Evolutionary conservation across 2,329 filamentous ascomycete species (phyloP).

Genomic region (Ciborinia camelliae): DNA sequence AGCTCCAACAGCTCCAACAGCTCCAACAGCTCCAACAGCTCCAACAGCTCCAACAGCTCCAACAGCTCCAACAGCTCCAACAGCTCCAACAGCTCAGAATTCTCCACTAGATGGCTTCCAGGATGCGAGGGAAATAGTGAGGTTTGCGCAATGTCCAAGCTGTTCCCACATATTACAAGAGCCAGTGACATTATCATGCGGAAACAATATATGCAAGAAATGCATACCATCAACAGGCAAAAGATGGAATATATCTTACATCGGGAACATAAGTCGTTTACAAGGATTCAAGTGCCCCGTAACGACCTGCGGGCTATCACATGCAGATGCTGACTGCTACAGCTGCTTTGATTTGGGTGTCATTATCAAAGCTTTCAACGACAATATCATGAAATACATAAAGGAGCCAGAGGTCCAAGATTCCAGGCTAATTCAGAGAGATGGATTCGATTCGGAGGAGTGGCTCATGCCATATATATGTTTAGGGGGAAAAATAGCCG

Average conservation of each 20-base stretch:
- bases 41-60: no score
- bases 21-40: no score
- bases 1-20: no score
- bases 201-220: conserved; percentile 68
- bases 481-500: background rate
- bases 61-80: no score
- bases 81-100: no score
- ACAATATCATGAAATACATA: no score
- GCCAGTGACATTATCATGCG: conserved; percentile 78
- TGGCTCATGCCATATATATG: no score
- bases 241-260: conserved; percentile 32
- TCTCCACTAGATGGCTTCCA: conserved; percentile 27
- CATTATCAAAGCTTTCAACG: background rate
- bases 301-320: conserved; percentile 61
- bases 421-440: no score
- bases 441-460: no score
- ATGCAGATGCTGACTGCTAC: no score
- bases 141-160: conserved; percentile 71
- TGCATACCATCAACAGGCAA: conserved; percentile 79
- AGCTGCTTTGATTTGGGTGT: background rate
- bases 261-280: background rate
- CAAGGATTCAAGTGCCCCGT: conserved; percentile 70
- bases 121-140: conserved; percentile 62
- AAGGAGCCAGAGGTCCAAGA: no score
- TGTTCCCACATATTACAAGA: conserved; percentile 67